Percentiles rank a stretch among this genome's conserved stretches.
Conservation (phyloP, 1,284 basidiomycete species). For the Boletus semigastroideus region DNA sequence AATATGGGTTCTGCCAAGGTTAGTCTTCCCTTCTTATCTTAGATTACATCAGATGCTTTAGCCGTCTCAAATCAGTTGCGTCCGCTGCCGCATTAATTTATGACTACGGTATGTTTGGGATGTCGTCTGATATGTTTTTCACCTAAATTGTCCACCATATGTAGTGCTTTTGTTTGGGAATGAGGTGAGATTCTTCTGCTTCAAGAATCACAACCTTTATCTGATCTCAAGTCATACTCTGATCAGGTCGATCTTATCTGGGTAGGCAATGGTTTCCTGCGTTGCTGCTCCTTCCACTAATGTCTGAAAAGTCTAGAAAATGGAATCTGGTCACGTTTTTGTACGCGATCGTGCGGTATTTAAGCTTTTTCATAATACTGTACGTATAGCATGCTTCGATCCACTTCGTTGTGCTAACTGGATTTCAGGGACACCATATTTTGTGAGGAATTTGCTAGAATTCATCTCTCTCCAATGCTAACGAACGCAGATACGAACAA, state of each 20-base stretch:
- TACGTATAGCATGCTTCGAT: constrained; percentile 2
- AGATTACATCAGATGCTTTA: not conserved
- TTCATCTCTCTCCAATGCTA: not conserved
- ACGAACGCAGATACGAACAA: constrained; percentile 8
- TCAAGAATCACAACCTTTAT: too few species aligned
- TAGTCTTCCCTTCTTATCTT: not conserved
- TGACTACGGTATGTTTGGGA: constrained; percentile 17
- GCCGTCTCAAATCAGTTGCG: constrained; percentile 3
- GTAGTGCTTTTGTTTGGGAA: constrained; percentile 12
- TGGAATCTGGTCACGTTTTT: constrained; percentile 21
- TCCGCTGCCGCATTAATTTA: constrained; percentile 14
- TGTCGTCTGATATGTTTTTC: not conserved
- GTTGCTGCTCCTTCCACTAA: not conserved
- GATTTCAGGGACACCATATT: constrained; percentile 6
- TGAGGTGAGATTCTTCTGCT: constrained; percentile 7
- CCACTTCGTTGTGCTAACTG: not conserved
- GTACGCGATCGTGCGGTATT: constrained; percentile 22
- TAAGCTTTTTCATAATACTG: constrained; percentile 16
- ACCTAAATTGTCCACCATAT: not conserved
- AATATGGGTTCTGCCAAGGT: constrained; percentile 12
- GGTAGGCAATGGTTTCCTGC: not conserved
- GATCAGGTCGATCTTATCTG: constrained; percentile 21
- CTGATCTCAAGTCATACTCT: not conserved
- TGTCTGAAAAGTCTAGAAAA: constrained; percentile 5
- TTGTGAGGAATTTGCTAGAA: constrained; percentile 6